Base-by-base conservation (phyloP, 208 protist species). In the Acanthamoeba lenticulata region DNA sequence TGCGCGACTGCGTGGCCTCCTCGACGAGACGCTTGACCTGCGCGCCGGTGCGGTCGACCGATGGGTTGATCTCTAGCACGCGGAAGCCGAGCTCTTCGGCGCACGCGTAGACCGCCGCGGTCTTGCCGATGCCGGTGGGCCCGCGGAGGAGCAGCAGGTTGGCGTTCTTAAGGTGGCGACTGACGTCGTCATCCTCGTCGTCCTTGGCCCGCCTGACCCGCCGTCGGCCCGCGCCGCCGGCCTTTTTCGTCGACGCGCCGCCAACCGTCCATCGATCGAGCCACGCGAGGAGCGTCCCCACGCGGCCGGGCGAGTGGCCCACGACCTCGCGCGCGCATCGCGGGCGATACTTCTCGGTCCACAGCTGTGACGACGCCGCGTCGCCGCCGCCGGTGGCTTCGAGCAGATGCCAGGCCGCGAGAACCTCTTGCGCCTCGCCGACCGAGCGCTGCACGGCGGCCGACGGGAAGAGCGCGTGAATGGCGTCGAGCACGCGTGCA, bases 1-100 rank as follows among this genome's bases (percentile, higher is more conserved):
- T 47, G 11, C n/a, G 77, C 6, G 77, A 86, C 77, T 86, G 77
- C 7, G 77, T 88, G 40, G 77, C 77, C 45, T 88, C 77, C 45
- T 47, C 40, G 29, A 88, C 40, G 11, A 88, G 77, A 21, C 55
- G 36, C 44, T 60, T 88, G 29, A 88, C 34, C 27, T 88, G 40
- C 38, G 44, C 44, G 36, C 77, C 77, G 15, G 40, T 38, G n/a
- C 77, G 40, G 0, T 57, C 45, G 29, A 88, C 45, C 44, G 77
- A 47, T 13, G 77, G 45, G 34, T 88, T 88, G 45, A 88, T 57
- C 77, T 88, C 77, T 0, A 88, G 45, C 45, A 88, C 45, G 11
- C 77, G 77, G 27, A 60, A 88, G 27, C 45, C 44, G 77, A 36
- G 34, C 45, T 88, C 77, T 40, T 88, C 44, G 38, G 77, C 77